Conservation (phyloP, 192 early-diverging fungal genomes). For the Allomyces macrogynus region DNA sequence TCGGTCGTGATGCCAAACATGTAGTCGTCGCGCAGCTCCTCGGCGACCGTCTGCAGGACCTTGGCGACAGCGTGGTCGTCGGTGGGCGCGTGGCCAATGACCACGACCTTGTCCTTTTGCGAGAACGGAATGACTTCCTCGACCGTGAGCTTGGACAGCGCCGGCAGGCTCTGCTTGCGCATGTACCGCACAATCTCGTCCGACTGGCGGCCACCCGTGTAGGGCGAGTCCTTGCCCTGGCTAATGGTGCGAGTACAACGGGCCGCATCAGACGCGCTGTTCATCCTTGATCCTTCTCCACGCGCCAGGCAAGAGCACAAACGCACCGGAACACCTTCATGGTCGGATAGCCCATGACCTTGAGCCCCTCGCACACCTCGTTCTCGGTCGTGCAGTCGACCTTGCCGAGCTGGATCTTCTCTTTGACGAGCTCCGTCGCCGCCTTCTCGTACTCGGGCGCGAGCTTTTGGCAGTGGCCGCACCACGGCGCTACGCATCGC, state of each 20-base stretch:
- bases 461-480: constrained; percentile 5
- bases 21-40: constrained; percentile 65
- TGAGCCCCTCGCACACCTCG: constrained; percentile 59
- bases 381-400: constrained; percentile 87
- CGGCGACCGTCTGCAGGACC: constrained; percentile 45
- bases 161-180: constrained; percentile 70
- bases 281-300: no score
- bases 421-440: constrained; percentile 61
- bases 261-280: background rate
- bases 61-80: constrained; percentile 40
- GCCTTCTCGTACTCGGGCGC: constrained; percentile 89
- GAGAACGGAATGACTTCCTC: constrained; percentile 56
- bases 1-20: constrained; percentile 63
- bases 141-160: constrained; percentile 45
- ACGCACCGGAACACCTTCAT: constrained; percentile 61
- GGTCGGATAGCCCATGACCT: constrained; percentile 78
- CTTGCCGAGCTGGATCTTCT: constrained; percentile 65
- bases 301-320: background rate
- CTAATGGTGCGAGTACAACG: constrained; percentile 4
- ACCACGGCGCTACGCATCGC: constrained; percentile 1
- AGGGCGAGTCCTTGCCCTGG: constrained; percentile 44
- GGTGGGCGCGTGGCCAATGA: constrained; percentile 60
- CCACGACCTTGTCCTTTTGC: constrained; percentile 66
- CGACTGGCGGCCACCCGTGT: constrained; percentile 72
- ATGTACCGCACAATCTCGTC: constrained; percentile 77